Base-by-base conservation (phyloP, 768 basidiomycete genomes). In the Hemileccinum impolitum region DNA sequence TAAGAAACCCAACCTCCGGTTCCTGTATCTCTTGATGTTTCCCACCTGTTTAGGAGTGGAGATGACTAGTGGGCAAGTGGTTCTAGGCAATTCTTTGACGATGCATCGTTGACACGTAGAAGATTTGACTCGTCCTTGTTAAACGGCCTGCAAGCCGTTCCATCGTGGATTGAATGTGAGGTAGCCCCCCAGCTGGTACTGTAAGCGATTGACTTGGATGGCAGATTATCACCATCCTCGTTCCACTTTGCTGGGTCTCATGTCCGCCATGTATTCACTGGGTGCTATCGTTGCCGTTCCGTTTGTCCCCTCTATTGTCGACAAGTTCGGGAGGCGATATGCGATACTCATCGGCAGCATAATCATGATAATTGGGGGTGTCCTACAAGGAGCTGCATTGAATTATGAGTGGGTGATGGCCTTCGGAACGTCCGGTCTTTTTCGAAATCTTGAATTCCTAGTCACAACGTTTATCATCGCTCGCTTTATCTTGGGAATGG, bases 151-250 rank as follows among this genome's bases (percentile, higher is more conserved):
- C 23, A 23, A 23, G 23, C 23, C 6, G 23, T 23, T 3, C 23
- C 23, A 6, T 23, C 23, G 0, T 84, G 79, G 79, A 72, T 77
- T 52, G 66, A 63, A 5, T 82, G 81, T 82, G 52, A 23, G 74
- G 51, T 7, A 2, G 6, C 17, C 36, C 2, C 17, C 3, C 3
- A 4, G 3, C 19, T 26, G 6, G 38, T 19, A 17, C 48, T 35
- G 4, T 31, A 35, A 17, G 2, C 4, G 10, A 12, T 28, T 48
- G 12, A 48, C 35, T 17, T 2, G 12, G 3, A 21, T 4, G 21
- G 3, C 41, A 84, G 81, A 77, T 64, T 83, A 76, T 56, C 56
- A 78, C 41, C 66, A 71, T 34, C 82, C 82, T 25, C 72, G 74
- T 12, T 80, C 78, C 6, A 68, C 75, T 2, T 68, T 76, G 37